A percentile compares a stretch with the other conserved stretches of the same genome.
Evolutionary conservation across 371 early-diverging fungal species (phyloP).

Genomic region (Mortierella sp.): DNA sequence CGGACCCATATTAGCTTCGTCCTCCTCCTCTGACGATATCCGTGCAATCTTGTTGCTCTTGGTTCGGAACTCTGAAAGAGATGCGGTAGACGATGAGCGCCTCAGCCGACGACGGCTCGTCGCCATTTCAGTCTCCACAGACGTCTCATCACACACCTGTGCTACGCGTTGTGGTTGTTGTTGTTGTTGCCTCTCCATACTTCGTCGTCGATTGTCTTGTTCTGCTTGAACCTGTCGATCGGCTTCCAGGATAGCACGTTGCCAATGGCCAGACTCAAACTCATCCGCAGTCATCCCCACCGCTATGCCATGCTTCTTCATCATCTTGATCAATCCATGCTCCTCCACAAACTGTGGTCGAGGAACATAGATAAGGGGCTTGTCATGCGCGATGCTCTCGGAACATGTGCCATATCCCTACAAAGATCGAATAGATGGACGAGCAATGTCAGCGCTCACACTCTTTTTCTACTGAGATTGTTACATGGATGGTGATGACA

Average conservation of each 20-base stretch:
- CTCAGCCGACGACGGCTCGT: conserved; percentile 4
- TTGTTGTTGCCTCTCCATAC: too few species aligned
- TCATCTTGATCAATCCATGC: conserved; percentile 71
- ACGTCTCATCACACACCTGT: background rate
- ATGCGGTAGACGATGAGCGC: conserved; percentile 21
- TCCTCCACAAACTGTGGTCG: conserved; percentile 86
- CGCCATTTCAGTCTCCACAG: background rate
- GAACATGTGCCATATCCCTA: conserved; percentile 87
- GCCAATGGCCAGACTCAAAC: conserved; percentile 73
- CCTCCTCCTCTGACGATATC: conserved; percentile 2
- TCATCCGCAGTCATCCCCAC: conserved; percentile 70
- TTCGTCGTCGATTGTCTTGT: conserved; percentile 20
- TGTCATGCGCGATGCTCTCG: conserved; percentile 78
- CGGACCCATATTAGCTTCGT: background rate
- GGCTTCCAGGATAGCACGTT: conserved; percentile 50
- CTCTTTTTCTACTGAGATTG: too few species aligned
- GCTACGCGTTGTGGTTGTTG: too few species aligned
- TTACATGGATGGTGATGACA: too few species aligned
- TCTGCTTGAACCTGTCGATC: conserved; percentile 39
- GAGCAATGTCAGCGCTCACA: too few species aligned
- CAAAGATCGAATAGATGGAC: too few species aligned
- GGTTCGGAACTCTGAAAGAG: conserved; percentile 11
- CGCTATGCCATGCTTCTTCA: conserved; percentile 71
- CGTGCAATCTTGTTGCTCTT: conserved; percentile 25
- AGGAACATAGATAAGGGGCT: conserved; percentile 80